Evolutionary conservation across 2,329 filamentous ascomycete genomes (phyloP), one percentile per base, ranked within the genome.

Genomic region (Paracoccidioides brasiliensis): DNA sequence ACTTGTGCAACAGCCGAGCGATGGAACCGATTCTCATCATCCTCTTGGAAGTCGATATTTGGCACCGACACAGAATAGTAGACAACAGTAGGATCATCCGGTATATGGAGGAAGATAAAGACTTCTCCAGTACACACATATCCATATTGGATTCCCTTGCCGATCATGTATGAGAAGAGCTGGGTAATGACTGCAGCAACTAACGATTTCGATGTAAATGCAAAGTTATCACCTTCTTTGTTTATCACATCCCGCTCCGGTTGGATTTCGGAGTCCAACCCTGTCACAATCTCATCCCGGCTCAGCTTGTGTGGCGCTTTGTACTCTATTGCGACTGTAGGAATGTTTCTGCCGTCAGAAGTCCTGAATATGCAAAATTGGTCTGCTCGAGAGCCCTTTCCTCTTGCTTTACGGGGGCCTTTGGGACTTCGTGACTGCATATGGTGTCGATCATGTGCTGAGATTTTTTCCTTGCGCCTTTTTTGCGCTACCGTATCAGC

Each of bases 281-380:
- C 3, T 60, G 67, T 56, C 12, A 75, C 64, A 12, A 72, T 67
- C 10, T 68, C 62, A 32, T 65, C 57, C 7, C 76, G 68, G 57
- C 72, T 60, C 63, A 74, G 72, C 0, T 61, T 55, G 5, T 66
- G 65, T 0, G 73, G 74, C 6, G 70, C 57, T 64, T 76, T 78
- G 58, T 76, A 74, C 61, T 78, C 70, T 28, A 63, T 63, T 46
- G 64, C 55, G 52, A 57, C 62, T 41, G 59, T 62, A 7, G 59
- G 55, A 32, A 62, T 46, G 56, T 57, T 40, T 51, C 32, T 2
- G 32, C 33, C 48, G 14, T 51, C 48, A 10, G 48, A 38, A 33
- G 33, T 51, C 12, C 33, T 51, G 50, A 41, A 52, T 9, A 52
- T 28, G 40, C 50, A 52, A 15, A 52, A 52, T 33, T 52, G 50